Evolutionary conservation across 257 asterid species (phyloP), one percentile per base, ranked within the genome.

Genomic region (Knoxia roxburghii): DNA sequence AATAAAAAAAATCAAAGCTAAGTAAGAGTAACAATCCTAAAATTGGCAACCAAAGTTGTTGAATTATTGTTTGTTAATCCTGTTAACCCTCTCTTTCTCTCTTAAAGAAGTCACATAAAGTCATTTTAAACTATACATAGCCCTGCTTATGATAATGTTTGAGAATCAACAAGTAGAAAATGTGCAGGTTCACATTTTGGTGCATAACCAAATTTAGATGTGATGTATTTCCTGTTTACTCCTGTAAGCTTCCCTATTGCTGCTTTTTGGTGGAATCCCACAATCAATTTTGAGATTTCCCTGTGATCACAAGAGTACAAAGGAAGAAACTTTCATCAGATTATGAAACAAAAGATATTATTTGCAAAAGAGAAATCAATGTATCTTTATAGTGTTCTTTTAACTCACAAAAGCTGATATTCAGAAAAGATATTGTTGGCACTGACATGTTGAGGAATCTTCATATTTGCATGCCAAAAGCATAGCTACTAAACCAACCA

Each of bases 401-500:
- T 0, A 0, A 73, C 96, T 86, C 76, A 88, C 97, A 75, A 1
- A 46, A 91, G 89, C 65, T 89, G 87, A 68, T 80, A 83, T 79
- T 87, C 96, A 2, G 85, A 74, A 82, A 87, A 91, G 57, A 76
- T 76, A 21, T 92, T 81, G 99, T 93, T 18, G 99, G 99, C 7
- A 89, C 84, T 7, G 99, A 89, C 90, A 93, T 86, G 46, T 86
- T 85, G 68, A 90, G 90, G 70, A 86, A 93, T 90, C 97, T 81
- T 94, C 99, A 20, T 94, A 94, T 71, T 94, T 94, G 92, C 96
- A 88, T 4, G 99, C 97, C 35, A 93, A 72, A 53, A 94, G 89
- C 97, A 90, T 68, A 4, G 97, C 99, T 11, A 89, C 96, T 33
- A 94, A 70, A 5, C 97, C 99, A 12, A 94, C 96, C 6, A 94